Evolutionary conservation across 148 eudicot species (phyloP).

Genomic region (Rhododendron henanense): DNA sequence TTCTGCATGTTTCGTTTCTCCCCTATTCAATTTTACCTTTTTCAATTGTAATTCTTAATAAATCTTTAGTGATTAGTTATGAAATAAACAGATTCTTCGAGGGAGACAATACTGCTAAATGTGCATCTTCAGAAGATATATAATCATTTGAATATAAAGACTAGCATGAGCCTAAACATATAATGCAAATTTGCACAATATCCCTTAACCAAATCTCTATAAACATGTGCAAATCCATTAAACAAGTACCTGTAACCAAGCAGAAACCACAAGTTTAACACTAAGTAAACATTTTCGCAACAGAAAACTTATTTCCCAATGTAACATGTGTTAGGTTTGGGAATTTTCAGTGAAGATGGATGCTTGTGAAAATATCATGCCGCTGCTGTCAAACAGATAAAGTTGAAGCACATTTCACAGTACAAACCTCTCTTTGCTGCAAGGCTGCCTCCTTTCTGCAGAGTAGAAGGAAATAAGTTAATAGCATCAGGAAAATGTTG

Average conservation of each 20-base stretch:
- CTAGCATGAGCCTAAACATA: neutral
- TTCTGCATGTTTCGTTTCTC: neutral
- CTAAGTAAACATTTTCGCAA: neutral
- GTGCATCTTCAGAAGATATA: neutral
- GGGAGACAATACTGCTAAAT: neutral
- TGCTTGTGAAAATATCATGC: neutral
- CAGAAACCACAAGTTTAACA: neutral
- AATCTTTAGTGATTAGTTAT: neutral
- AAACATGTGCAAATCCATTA: neutral
- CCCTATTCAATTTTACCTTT: neutral
- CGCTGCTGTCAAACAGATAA: neutral
- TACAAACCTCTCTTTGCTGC: constrained; percentile 86
- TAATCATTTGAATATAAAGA: neutral
- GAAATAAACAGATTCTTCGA: neutral
- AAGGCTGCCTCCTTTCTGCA: constrained; percentile 84
- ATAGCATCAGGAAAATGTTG: constrained; percentile 14
- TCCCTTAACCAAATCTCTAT: neutral
- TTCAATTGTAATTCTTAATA: neutral
- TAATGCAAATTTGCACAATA: neutral
- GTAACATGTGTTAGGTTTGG: neutral
- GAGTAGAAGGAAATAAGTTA: constrained; percentile 17
- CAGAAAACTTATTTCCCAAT: neutral
- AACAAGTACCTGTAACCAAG: neutral
- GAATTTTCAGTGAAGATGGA: neutral
- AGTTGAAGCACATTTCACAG: neutral